Percentiles rank a stretch among this genome's conserved stretches.
Conservation (phyloP, 2,329 filamentous ascomycete genomes). For the Diaporthe humulicola region DNA sequence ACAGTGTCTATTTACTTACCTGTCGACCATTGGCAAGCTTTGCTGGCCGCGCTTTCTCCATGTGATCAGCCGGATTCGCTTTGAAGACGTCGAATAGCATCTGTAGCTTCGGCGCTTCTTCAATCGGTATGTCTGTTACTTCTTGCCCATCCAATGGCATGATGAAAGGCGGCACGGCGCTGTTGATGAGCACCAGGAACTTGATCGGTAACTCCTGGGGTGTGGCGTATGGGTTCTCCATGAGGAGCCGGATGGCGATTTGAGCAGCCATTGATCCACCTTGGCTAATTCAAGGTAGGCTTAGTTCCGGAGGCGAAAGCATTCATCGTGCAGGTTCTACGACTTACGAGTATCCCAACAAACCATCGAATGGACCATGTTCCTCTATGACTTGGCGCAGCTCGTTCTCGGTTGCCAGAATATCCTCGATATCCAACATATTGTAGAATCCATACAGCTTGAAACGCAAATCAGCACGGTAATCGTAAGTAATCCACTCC, state of each 20-base stretch:
- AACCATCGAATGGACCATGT: constrained; percentile 37
- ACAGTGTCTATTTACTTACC: neutral
- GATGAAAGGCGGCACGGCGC: constrained; percentile 35
- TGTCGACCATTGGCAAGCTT: constrained; percentile 37
- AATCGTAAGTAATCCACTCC: neutral
- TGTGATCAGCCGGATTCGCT: constrained; percentile 34
- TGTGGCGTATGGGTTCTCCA: constrained; percentile 38
- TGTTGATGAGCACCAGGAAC: constrained; percentile 37
- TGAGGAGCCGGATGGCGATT: constrained; percentile 34
- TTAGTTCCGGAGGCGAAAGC: neutral
- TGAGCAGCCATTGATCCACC: constrained; percentile 39
- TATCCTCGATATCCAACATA: constrained; percentile 35
- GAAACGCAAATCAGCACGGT: neutral
- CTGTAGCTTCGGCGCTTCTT: constrained; percentile 30
- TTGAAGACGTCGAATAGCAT: constrained; percentile 39
- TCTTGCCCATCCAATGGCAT: constrained; percentile 35
- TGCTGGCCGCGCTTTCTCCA: constrained; percentile 31
- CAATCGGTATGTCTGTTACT: constrained; percentile 34
- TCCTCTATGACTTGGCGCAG: constrained; percentile 38
- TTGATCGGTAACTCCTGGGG: constrained; percentile 38
- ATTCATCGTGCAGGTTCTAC: neutral
- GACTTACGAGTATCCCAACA: constrained; percentile 36
- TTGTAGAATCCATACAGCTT: constrained; percentile 38
- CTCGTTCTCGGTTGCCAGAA: constrained; percentile 38
- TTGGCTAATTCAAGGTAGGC: constrained; percentile 16